These are phyloP conservation scores for Pythium apleroticum DNA, from an alignment of 352 stramenopile genomes.

Conservation along the genomic window DNA sequence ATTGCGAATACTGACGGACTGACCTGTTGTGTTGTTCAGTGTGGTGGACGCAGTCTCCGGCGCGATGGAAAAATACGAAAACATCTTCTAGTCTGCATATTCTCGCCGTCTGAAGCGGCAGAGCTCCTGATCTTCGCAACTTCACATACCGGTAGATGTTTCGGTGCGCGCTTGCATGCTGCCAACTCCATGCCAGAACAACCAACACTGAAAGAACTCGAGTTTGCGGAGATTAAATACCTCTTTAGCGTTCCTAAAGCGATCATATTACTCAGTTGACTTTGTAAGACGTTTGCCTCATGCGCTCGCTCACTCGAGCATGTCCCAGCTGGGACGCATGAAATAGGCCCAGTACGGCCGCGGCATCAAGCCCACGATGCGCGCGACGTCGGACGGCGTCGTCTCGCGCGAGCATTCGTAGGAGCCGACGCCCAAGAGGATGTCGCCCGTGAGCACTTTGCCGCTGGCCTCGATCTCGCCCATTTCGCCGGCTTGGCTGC, in stretches of 20 bases:
- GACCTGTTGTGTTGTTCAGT: constrained; percentile 26
- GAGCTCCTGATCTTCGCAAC: neutral
- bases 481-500: constrained; percentile 36
- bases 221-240: constrained; percentile 5
- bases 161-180: too few species aligned
- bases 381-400: constrained; percentile 45
- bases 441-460: constrained; percentile 61
- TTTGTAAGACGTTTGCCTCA: neutral
- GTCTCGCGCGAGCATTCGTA: constrained; percentile 28
- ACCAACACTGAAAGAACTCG: neutral
- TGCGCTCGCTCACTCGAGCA: constrained; percentile 19
- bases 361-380: constrained; percentile 36
- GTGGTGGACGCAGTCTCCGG: constrained; percentile 85
- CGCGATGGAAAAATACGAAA: constrained; percentile 87
- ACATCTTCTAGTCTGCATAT: constrained; percentile 55
- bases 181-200: neutral
- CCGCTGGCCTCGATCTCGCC: constrained; percentile 75
- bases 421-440: constrained; percentile 58
- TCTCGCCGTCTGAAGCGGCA: neutral
- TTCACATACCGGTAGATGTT: too few species aligned
- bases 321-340: constrained; percentile 68
- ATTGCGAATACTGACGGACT: neutral
- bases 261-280: neutral
- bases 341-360: constrained; percentile 62
- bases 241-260: neutral